phyloP scores from a whole-genome alignment of 345 rosid genomes.

The Turnera subulata region DNA sequence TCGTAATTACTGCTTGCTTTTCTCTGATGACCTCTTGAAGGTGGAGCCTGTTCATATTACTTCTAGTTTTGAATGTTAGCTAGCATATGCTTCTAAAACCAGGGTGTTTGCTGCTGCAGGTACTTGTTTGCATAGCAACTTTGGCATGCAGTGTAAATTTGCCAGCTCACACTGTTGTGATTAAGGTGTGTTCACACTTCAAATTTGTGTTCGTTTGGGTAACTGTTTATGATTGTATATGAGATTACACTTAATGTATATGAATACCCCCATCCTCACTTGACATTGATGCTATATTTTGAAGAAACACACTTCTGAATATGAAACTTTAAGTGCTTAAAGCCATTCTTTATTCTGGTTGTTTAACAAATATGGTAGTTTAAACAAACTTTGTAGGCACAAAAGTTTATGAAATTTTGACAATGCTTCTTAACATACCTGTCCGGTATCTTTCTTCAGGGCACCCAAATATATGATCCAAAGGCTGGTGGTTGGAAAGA shows the following conservation, averaged over 20 bases:
- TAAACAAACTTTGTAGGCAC: too few relatives aligned
- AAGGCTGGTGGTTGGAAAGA: constrained; percentile 99
- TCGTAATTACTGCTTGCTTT: constrained; percentile 31
- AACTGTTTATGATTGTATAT: too few relatives aligned
- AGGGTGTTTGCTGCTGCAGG: constrained; percentile 44
- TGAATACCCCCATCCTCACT: too few relatives aligned
- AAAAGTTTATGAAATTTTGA: too few relatives aligned
- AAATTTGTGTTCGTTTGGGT: neutral
- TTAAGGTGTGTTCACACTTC: constrained; percentile 55
- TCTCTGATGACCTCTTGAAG: constrained; percentile 87
- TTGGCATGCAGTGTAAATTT: constrained; percentile 98
- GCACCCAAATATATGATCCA: constrained; percentile 92
- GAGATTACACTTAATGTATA: too few relatives aligned
- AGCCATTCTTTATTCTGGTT: too few relatives aligned
- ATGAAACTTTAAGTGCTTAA: neutral
- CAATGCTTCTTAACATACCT: too few relatives aligned
- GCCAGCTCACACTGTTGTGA: constrained; percentile 97
- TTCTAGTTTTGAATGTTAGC: constrained; percentile 3
- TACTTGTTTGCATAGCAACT: constrained; percentile 97
- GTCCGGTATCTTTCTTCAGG: constrained; percentile 38
- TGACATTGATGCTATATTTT: too few relatives aligned
- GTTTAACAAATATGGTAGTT: too few relatives aligned
- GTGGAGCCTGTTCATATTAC: constrained; percentile 33
- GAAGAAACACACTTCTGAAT: too few relatives aligned
- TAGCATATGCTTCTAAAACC: constrained; percentile 5